phyloP scores from a whole-genome alignment of 1,284 basidiomycete genomes.

The Heterobasidion irregulare region DNA sequence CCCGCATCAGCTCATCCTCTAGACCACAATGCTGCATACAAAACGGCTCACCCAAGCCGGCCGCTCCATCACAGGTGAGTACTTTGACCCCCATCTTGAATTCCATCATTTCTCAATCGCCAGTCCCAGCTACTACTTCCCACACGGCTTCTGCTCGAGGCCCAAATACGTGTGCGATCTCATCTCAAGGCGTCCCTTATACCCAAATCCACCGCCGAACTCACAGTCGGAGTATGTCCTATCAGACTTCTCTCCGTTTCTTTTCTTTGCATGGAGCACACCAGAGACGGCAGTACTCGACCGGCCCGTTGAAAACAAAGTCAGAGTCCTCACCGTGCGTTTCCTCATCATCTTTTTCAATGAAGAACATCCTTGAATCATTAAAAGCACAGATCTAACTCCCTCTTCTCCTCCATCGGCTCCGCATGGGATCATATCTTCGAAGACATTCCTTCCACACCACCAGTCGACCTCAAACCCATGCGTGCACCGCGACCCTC shows the following conservation, averaged over 20 bases:
- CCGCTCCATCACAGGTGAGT: too few relatives aligned
- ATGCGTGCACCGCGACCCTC: constrained; percentile 5
- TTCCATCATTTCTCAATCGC: too few relatives aligned
- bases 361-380: too few relatives aligned
- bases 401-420: neutral
- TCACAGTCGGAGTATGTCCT: neutral
- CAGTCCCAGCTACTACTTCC: too few relatives aligned
- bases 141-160: too few relatives aligned
- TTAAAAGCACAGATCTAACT: neutral
- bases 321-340: too few relatives aligned
- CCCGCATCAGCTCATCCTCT: too few relatives aligned
- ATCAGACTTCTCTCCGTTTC: neutral
- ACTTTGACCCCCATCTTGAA: too few relatives aligned
- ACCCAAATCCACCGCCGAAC: neutral
- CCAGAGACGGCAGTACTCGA: neutral
- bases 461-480: constrained; percentile 10
- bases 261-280: neutral
- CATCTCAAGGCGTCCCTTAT: neutral
- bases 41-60: too few relatives aligned
- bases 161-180: too few relatives aligned
- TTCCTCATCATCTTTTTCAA: too few relatives aligned
- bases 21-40: too few relatives aligned
- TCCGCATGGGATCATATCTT: constrained; percentile 54
- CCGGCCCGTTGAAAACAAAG: neutral
- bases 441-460: constrained; percentile 27